A percentile compares a stretch with the other conserved stretches of the same genome.
Evolutionary conservation across 257 asterid genomes (phyloP).

Genomic region (Fraxinus anomala): DNA sequence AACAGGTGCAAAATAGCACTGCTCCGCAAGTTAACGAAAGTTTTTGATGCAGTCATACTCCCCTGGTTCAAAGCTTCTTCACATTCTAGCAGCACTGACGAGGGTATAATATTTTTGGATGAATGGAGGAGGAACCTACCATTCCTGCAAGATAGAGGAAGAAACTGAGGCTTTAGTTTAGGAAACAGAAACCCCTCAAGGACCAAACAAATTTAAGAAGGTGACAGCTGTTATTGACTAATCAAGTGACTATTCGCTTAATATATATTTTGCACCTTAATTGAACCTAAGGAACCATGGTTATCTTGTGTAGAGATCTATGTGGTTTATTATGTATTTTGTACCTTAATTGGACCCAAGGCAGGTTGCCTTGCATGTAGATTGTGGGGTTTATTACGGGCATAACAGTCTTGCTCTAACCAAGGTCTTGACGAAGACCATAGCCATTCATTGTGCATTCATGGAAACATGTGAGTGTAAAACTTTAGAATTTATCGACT

Average conservation of each 20-base stretch:
- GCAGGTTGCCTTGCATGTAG: background rate
- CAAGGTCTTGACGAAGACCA: background rate
- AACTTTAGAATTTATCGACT: background rate
- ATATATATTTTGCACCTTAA: background rate
- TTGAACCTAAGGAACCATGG: background rate
- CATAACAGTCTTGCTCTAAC: background rate
- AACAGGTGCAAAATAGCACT: constrained; percentile 81
- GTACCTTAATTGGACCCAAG: background rate
- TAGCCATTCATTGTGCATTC: background rate
- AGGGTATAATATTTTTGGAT: constrained; percentile 69
- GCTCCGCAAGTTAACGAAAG: constrained; percentile 77
- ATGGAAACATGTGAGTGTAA: background rate
- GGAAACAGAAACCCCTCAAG: constrained; percentile 13
- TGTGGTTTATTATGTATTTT: background rate
- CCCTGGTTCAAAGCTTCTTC: constrained; percentile 96
- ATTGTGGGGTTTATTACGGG: background rate
- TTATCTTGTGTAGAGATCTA: background rate
- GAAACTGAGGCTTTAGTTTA: constrained; percentile 24
- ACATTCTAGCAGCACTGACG: constrained; percentile 66
- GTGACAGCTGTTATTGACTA: background rate
- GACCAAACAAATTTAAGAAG: background rate
- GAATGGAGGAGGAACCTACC: constrained; percentile 88
- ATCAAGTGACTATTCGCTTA: background rate
- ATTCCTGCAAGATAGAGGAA: constrained; percentile 59
- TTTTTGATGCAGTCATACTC: constrained; percentile 71